Conservation (phyloP, 2,329 filamentous ascomycete genomes). For the Furcasterigmium sp. region DNA sequence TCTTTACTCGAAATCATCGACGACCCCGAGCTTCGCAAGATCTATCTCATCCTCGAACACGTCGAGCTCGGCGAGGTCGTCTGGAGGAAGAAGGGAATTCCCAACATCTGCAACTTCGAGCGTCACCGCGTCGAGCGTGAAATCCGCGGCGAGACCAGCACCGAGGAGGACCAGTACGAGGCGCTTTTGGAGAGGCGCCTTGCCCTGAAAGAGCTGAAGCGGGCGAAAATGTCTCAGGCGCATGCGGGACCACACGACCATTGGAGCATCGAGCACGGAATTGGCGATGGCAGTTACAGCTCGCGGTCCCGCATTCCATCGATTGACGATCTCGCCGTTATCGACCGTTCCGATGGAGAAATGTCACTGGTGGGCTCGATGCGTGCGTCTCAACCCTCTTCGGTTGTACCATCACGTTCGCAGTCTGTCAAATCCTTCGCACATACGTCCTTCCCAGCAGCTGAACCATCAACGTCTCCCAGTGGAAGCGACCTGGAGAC, state of each 20-base stretch:
- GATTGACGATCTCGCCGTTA: slow-evolving; percentile 30
- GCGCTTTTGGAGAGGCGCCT: slow-evolving; percentile 55
- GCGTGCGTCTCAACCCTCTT: slow-evolving; percentile 33
- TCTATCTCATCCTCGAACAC: slow-evolving; percentile 95
- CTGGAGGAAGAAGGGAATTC: slow-evolving; percentile 85
- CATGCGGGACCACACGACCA: slow-evolving; percentile 54
- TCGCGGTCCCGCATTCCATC: slow-evolving; percentile 37
- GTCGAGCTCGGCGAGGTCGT: slow-evolving; percentile 91
- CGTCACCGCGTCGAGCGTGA: slow-evolving; percentile 74
- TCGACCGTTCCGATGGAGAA: slow-evolving; percentile 20
- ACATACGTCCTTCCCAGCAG: neutral
- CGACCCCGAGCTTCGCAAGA: slow-evolving; percentile 92
- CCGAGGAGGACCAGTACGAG: slow-evolving; percentile 56
- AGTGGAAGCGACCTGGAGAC: slow-evolving; percentile 49
- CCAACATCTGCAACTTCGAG: slow-evolving; percentile 78
- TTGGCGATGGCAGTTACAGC: slow-evolving; percentile 43
- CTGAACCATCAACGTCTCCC: neutral
- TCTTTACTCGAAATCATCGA: slow-evolving; percentile 95
- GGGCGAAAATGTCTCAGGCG: slow-evolving; percentile 46
- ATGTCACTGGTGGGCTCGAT: slow-evolving; percentile 32
- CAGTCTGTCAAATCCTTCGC: slow-evolving; percentile 38
- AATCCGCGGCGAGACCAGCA: slow-evolving; percentile 51
- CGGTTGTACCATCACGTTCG: slow-evolving; percentile 40
- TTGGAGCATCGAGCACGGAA: slow-evolving; percentile 83
- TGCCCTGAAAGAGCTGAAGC: slow-evolving; percentile 50